phyloP scores from a whole-genome alignment of 208 protist species.

The Acanthamoeba rhysodes region DNA sequence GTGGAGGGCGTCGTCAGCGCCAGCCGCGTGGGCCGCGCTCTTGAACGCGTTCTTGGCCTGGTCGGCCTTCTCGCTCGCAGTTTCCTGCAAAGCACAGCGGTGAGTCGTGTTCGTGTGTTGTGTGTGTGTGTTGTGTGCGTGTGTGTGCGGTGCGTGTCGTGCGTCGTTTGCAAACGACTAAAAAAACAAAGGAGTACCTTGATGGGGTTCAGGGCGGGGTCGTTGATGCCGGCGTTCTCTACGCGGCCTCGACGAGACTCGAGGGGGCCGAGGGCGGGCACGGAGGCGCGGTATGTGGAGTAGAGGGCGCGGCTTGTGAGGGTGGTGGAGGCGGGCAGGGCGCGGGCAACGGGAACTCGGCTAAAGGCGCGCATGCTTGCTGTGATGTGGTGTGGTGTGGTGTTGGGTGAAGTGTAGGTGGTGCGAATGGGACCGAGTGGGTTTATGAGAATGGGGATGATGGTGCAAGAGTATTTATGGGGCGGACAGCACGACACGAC shows the following conservation, averaged over 20 bases:
- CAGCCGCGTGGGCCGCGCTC: not conserved
- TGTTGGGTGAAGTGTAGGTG: not conserved
- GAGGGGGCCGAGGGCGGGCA: not conserved
- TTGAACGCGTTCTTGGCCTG: constrained; percentile 30
- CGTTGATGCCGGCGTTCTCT: not conserved
- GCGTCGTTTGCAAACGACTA: not conserved
- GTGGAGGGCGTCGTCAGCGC: not conserved
- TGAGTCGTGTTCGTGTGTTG: no score
- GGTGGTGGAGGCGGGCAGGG: not conserved
- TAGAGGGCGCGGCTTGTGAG: constrained; percentile 23
- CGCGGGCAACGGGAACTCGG: not conserved
- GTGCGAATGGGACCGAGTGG: not conserved
- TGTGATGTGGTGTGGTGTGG: not conserved
- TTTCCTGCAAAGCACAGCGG: not conserved
- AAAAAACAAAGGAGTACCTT: not conserved
- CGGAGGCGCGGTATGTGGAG: not conserved
- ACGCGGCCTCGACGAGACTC: not conserved
- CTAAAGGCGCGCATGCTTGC: not conserved
- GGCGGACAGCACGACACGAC: not conserved
- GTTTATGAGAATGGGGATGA: not conserved
- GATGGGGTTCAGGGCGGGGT: not conserved
- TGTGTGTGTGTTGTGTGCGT: no score
- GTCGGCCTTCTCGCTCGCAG: constrained; percentile 11
- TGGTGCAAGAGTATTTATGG: not conserved
- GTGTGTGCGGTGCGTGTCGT: no score